Base-by-base conservation (phyloP, 805 yeast genomes). In the Cyberlindnera maritima region DNA sequence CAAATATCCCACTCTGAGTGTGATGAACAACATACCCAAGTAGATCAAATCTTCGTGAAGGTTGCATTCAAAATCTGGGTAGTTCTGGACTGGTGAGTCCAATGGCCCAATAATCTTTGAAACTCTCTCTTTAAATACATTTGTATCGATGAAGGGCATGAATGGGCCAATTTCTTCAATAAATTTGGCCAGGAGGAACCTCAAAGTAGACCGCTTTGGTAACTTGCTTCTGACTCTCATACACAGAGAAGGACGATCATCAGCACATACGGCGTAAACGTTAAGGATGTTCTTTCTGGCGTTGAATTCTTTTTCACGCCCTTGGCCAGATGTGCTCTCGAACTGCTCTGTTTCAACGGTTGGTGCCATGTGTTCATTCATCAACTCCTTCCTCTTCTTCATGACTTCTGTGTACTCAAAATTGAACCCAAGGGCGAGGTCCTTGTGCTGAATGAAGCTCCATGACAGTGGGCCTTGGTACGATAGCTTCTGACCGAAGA, bases 391-490 rank as follows among this genome's bases (percentile, higher is more conserved):
- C 4, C 41, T 15, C 26, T 36, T 20, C 34, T 38, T 36, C 20
- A 39, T 17, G 3, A 33, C 41, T 3, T 28, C 10, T 2, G 44
- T 18, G 18, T 37, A 47, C 39, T 47, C 50, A 19, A 43, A 36
- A 11, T 31, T 41, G 19, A 43, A 47, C n/a, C 38, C 26, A n/a
- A 47, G 33, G 3, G 47, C 50, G 8, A 43, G 17, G 31, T 47
- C 50, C 33, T 47, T 47, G 23, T 38, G 36, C 17, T 34, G 33
- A 6, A 47, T 3, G 18, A 39, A 43, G 3, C 38, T 23, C 50
- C 46, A 47, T 3, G 47, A 32, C 34, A 47, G 25, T 2, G 50
- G 50, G 4, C 50, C 50, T 29, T 36, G 28, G 12, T 31, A 20
- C 4, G 25, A n/a, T 5, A 34, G 25, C 17, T 29, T 46, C 13